These are phyloP conservation scores for Neoboletus subvelutipes DNA, from an alignment of 768 basidiomycete genomes.

Conservation along the genomic window DNA sequence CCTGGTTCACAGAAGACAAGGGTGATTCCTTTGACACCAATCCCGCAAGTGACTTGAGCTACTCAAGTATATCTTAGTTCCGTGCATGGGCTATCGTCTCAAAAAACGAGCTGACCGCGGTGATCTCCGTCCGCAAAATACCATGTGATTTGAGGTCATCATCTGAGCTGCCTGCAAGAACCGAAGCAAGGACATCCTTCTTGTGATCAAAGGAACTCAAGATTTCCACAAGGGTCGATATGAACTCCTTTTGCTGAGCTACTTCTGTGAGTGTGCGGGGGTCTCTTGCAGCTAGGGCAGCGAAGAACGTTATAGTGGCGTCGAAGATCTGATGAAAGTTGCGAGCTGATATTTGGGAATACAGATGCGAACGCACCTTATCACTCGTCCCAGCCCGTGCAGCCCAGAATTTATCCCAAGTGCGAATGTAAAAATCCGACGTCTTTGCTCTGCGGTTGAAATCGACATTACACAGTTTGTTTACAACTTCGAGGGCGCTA, in stretches of 20 bases:
- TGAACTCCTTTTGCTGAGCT: conserved; percentile 37
- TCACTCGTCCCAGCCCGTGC: conserved; percentile 62
- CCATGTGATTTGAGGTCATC: conserved; percentile 51
- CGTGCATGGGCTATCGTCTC: background rate
- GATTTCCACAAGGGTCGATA: conserved; percentile 45
- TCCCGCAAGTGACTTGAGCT: conserved; percentile 39
- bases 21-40: conserved; percentile 37
- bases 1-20: conserved; percentile 23
- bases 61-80: conserved; percentile 10
- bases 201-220: conserved; percentile 33
- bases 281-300: conserved; percentile 62
- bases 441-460: conserved; percentile 80
- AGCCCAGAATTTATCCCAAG: conserved; percentile 64
- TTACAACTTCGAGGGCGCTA: conserved; percentile 76
- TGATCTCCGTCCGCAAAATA: conserved; percentile 56
- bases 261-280: conserved; percentile 54
- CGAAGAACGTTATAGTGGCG: conserved; percentile 58
- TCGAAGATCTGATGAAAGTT: conserved; percentile 56
- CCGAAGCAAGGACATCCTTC: conserved; percentile 52
- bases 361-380: conserved; percentile 44
- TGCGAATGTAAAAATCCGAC: conserved; percentile 65
- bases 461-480: conserved; percentile 68
- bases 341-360: background rate
- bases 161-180: conserved; percentile 36
- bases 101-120: conserved; percentile 42